A percentile compares a stretch with the other conserved stretches of the same genome.
These are phyloP conservation scores for Phytophthora crassamura DNA, from an alignment of 352 stramenopile species.

Conservation along the genomic window DNA sequence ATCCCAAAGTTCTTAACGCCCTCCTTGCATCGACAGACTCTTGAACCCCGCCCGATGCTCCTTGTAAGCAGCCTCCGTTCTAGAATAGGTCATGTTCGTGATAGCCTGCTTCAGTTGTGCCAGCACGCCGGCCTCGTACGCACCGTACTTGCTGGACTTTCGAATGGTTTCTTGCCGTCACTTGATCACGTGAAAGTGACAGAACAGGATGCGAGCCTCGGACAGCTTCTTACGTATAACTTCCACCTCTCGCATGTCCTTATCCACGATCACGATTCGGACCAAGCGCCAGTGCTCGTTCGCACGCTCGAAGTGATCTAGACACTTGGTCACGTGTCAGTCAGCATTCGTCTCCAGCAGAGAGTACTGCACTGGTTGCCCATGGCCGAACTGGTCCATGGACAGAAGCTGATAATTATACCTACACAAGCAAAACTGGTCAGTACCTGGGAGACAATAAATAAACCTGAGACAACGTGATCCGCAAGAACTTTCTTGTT, in stretches of 20 bases:
- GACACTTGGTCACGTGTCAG: too few relatives aligned
- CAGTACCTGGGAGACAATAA: too few relatives aligned
- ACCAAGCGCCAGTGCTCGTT: conserved; percentile 20
- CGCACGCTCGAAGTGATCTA: too few relatives aligned
- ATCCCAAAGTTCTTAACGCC: not conserved
- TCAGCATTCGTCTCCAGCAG: conserved; percentile 4
- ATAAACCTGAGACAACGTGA: too few relatives aligned
- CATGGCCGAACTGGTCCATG: conserved; percentile 12
- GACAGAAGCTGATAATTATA: conserved; percentile 12
- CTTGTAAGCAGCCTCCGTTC: not conserved
- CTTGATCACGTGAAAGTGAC: not conserved
- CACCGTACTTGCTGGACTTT: too few relatives aligned
- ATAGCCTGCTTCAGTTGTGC: too few relatives aligned
- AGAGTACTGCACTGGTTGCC: conserved; percentile 19
- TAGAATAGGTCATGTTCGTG: conserved; percentile 18
- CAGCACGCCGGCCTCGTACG: too few relatives aligned
- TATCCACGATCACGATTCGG: conserved; percentile 11
- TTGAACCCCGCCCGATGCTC: conserved; percentile 15
- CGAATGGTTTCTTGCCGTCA: too few relatives aligned
- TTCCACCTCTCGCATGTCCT: conserved; percentile 13
- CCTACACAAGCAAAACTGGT: conserved; percentile 9
- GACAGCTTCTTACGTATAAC: not conserved
- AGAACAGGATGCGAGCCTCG: not conserved
- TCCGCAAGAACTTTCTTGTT: not conserved
- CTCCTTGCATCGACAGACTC: not conserved